phyloP scores from a whole-genome alignment of 1,139 yeast genomes.

The Magnusiomyces fungicola region DNA sequence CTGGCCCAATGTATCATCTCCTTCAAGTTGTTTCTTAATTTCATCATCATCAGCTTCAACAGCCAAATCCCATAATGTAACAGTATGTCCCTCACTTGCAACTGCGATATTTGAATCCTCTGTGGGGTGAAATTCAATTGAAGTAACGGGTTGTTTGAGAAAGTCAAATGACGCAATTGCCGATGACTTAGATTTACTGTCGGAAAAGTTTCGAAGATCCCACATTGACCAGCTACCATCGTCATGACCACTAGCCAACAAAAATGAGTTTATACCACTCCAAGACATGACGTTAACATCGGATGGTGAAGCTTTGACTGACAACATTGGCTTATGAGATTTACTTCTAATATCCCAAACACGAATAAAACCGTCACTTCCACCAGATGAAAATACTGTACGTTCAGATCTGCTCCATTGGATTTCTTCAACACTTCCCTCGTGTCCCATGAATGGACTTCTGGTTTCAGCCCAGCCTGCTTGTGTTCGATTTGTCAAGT shows the following conservation, averaged over 20 bases:
- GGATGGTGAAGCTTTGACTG: constrained; percentile 68
- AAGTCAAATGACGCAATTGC: constrained; percentile 87
- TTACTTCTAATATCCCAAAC: constrained; percentile 97
- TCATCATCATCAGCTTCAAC: constrained; percentile 97
- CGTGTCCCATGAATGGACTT: constrained; percentile 51
- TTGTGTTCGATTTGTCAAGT: constrained; percentile 67
- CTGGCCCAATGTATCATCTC: constrained; percentile 52
- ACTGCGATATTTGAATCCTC: constrained; percentile 96
- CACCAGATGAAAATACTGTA: constrained; percentile 91
- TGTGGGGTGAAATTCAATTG: constrained; percentile 88
- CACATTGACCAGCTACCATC: constrained; percentile 97
- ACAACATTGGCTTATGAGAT: constrained; percentile 83
- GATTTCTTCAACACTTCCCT: constrained; percentile 84
- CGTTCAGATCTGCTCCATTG: constrained; percentile 93
- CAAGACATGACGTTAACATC: constrained; percentile 96
- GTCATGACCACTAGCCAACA: constrained; percentile 94
- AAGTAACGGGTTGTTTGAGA: constrained; percentile 90
- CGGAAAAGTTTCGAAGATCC: constrained; percentile 85
- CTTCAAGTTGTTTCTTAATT: constrained; percentile 62
- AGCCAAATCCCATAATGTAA: constrained; percentile 93
- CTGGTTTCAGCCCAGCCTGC: constrained; percentile 83
- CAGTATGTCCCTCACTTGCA: constrained; percentile 93
- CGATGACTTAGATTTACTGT: constrained; percentile 29
- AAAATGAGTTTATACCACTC: constrained; percentile 80
- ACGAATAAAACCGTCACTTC: constrained; percentile 84